Base-by-base conservation (phyloP, 2,329 filamentous ascomycete genomes). In the Exophiala calicioides region DNA sequence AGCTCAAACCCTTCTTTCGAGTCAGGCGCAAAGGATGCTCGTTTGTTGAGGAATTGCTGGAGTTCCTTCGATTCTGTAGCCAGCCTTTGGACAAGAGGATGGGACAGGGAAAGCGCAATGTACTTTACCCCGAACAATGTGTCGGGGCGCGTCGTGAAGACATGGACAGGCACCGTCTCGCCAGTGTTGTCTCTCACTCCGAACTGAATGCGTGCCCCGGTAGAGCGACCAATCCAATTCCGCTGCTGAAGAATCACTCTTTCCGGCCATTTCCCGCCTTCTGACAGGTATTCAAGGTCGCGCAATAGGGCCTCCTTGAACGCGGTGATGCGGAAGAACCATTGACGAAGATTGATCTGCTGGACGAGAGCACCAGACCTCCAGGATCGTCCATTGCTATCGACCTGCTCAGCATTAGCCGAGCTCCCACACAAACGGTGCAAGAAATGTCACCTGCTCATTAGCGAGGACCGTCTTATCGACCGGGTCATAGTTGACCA, bases 391-490 rank as follows among this genome's bases (percentile, higher is more conserved):
- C 90, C 90, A 61, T 88, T 85, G 38, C 85, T 78, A 63, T 94
- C 88, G n/a, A 95, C 51, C 39, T 49, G 46, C 19, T 23, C 16
- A 9, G 5, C 5, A 13, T 43, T 31, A 31, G 16, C 29, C 23
- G 13, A 35, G 23, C 37, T 27, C 24, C 49, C 16, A 49, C 70
- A 68, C 19, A 5, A 43, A 20, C 15, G 19, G 18, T 4, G 12
- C 16, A n/a, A n/a, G n/a, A n/a, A 12, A 12, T 5, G 23, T 37
- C 16, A 44, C 41, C 68, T 95, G 90, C 67, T 95, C 90, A 64
- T 95, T 95, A 8, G 90, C 90, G 49, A 95, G 74, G 12, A 95
- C 90, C 0, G 90, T 95, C 64, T 86, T 84, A 64, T 95, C 90
- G 20, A 95, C 78, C 1, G 90, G 90, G 58, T 95, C 90, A 70